phyloP scores from a whole-genome alignment of 345 rosid genomes.

The Linum usitatissimum region DNA sequence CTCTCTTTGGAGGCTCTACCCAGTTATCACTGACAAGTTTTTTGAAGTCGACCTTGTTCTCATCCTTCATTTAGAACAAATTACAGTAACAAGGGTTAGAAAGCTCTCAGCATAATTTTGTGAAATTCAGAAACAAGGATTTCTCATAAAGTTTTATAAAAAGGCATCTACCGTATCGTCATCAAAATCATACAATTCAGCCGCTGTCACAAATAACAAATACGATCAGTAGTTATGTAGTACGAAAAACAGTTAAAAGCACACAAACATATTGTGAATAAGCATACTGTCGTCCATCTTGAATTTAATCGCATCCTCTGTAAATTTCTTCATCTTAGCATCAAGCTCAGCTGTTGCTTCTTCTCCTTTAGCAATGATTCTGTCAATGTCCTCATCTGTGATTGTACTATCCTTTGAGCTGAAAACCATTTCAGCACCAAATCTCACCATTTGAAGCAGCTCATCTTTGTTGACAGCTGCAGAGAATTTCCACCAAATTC shows the following conservation, averaged over 20 bases:
- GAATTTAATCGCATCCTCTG: slow-evolving; percentile 95
- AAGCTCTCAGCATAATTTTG: background rate
- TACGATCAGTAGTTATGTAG: slow-evolving; percentile 3
- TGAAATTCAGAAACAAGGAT: background rate
- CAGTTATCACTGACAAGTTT: slow-evolving; percentile 93
- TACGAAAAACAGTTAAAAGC: background rate
- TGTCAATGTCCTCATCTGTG: slow-evolving; percentile 93
- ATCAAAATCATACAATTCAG: slow-evolving; percentile 91
- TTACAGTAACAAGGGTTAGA: background rate
- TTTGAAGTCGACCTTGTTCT: slow-evolving; percentile 84
- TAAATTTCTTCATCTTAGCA: slow-evolving; percentile 98
- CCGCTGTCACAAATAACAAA: slow-evolving; percentile 43
- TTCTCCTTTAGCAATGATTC: slow-evolving; percentile 97
- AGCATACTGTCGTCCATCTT: slow-evolving; percentile 96
- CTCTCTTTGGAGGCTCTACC: slow-evolving; percentile 98
- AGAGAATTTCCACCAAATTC: background rate
- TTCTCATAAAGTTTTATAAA: background rate
- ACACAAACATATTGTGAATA: background rate
- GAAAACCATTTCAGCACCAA: slow-evolving; percentile 99
- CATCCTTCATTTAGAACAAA: slow-evolving; percentile 49
- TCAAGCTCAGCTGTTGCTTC: slow-evolving; percentile 96
- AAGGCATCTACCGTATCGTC: slow-evolving; percentile 53
- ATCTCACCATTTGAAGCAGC: slow-evolving; percentile 98
- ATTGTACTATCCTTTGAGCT: slow-evolving; percentile 98
- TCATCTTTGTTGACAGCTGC: slow-evolving; percentile 99